phyloP scores from a whole-genome alignment of 306 rosid genomes.

The Cajanus cajan region DNA sequence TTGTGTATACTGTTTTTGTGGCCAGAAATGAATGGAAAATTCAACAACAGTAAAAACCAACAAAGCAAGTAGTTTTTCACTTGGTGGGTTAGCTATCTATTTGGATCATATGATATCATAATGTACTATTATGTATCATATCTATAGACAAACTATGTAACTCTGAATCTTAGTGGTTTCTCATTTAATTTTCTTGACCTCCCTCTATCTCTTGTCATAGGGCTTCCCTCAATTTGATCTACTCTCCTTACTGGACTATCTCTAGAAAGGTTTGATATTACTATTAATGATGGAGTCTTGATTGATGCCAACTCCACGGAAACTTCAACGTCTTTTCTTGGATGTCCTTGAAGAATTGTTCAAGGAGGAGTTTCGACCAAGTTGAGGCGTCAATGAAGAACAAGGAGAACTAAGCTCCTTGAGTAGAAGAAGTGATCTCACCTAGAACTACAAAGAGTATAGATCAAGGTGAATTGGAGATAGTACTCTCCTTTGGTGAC shows the following conservation, averaged over 20 bases:
- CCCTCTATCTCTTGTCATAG: not conserved
- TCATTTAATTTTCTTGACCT: not conserved
- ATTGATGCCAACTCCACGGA: no score
- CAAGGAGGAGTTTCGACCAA: no score
- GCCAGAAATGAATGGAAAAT: conserved; percentile 20
- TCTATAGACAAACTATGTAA: not conserved
- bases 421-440: no score
- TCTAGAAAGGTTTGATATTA: no score
- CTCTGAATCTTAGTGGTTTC: not conserved
- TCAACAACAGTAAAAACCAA: not conserved
- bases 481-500: no score
- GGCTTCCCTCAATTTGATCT: not conserved
- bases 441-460: no score
- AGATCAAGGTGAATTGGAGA: no score
- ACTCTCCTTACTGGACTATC: not conserved
- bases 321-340: no score
- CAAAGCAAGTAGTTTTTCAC: not conserved
- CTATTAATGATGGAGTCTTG: no score
- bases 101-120: not conserved
- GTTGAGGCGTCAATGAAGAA: no score
- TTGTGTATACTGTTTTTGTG: not conserved
- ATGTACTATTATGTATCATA: not conserved
- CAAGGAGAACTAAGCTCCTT: no score
- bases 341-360: no score
- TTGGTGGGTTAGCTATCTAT: not conserved